Base-by-base conservation (phyloP, 2,329 filamentous ascomycete species). In the Ceratocystis papillata region DNA sequence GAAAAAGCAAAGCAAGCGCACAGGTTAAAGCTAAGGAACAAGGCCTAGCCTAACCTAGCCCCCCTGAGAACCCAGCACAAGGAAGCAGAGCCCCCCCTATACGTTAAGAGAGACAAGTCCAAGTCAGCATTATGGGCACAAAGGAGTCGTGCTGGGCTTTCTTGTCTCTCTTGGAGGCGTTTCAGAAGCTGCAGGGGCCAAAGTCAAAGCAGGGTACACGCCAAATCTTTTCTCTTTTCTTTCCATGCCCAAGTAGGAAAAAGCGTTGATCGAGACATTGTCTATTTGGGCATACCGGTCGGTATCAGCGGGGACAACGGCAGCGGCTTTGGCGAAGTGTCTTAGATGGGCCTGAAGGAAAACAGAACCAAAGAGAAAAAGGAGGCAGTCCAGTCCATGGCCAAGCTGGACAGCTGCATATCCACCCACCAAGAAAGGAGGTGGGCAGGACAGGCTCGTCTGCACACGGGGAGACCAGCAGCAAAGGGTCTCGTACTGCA, bases 111-210 rank as follows among this genome's bases (percentile, higher is more conserved):
- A 41, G 37, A 41, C 37, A 41, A 41, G 37, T 4, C 37, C 10
- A 41, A 41, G 37, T 22, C 46, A 3, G n/a, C 46, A 50, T 50
- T 8, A n/a, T 17, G 22, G 15, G 22, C 46, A 22, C 22, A 30
- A n/a, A 28, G 53, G 30, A 57, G 25, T 5, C 25, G 12, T 50
- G 46, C 17, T 22, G 22, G 22, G 22, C 53, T 30, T 57, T 22
- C 48, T 20, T 50, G 48, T 50, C 22, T 10, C 17, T 28, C 53
- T 57, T 33, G 25, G 53, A 30, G 53, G 22, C 20, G 53, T 55
- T 57, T 57, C 50, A 55, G 53, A 55, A 55, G 25, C 50, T 55
- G 53, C 50, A 55, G 53, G 53, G 50, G 37, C 37, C 37, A 41
- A 41, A 41, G 37, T 15, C 37, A 41, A 41, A 41, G 30, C 22